Percentiles rank a stretch among this genome's conserved stretches.
These are phyloP conservation scores for Fusarium fujikuroi DNA, from an alignment of 2,329 filamentous ascomycete species.

Conservation along the genomic window DNA sequence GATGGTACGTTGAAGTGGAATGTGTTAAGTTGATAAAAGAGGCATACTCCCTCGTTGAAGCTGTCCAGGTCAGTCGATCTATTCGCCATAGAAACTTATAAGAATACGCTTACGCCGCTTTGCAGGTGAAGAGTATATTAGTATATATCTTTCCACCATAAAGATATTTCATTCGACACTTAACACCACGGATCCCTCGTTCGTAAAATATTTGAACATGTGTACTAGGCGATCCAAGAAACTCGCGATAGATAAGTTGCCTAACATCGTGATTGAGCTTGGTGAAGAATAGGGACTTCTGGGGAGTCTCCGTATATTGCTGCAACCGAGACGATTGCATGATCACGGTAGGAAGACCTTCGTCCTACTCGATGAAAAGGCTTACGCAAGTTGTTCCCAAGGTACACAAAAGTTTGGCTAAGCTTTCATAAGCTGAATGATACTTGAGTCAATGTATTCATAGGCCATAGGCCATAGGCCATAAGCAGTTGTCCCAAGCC, in stretches of 20 bases:
- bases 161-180: neutral
- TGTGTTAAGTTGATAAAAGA: neutral
- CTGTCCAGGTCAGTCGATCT: neutral
- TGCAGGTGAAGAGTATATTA: neutral
- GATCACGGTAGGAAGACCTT: neutral
- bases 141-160: neutral
- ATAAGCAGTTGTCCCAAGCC: neutral
- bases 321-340: neutral
- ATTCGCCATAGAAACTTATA: neutral
- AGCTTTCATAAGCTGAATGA: neutral
- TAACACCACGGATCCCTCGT: neutral
- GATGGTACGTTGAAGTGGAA: neutral
- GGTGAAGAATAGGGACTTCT: neutral
- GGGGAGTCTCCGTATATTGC: neutral
- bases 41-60: neutral
- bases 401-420: neutral
- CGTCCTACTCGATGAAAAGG: neutral
- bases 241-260: neutral
- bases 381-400: neutral
- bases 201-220: neutral
- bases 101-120: neutral
- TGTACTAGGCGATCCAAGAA: neutral
- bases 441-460: neutral
- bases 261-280: neutral
- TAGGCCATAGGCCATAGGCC: neutral